These are phyloP conservation scores for Taphrina communis DNA, from an alignment of 1,139 yeast species.

Conservation along the genomic window DNA sequence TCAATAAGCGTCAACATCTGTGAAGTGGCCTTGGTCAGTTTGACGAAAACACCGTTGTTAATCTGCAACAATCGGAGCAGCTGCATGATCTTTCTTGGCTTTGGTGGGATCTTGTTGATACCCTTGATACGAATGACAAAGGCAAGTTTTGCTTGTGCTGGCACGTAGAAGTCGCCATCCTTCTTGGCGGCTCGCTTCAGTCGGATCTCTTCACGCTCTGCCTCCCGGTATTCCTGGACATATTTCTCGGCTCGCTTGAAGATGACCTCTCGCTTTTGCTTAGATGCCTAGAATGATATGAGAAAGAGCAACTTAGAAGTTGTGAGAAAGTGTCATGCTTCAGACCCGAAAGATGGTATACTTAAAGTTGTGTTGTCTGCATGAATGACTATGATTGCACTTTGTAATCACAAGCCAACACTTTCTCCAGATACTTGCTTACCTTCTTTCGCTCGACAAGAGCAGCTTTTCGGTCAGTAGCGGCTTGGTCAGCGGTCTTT, in stretches of 20 bases:
- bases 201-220: slow-evolving; percentile 88
- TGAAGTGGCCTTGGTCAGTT: slow-evolving; percentile 96
- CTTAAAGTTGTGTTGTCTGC: slow-evolving; percentile 52
- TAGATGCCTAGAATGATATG: slow-evolving; percentile 46
- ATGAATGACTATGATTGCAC: slow-evolving; percentile 42
- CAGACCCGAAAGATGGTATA: slow-evolving; percentile 97
- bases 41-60: slow-evolving; percentile 97
- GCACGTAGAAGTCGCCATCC: slow-evolving; percentile 94
- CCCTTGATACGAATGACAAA: slow-evolving; percentile 99
- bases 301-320: neutral
- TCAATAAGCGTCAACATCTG: slow-evolving; percentile 97
- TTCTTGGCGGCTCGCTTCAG: slow-evolving; percentile 98
- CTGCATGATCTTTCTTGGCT: slow-evolving; percentile 99
- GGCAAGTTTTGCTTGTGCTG: slow-evolving; percentile 94
- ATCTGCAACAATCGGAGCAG: slow-evolving; percentile 96
- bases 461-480: slow-evolving; percentile 89
- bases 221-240: slow-evolving; percentile 94
- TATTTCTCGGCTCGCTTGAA: slow-evolving; percentile 98
- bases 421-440: slow-evolving; percentile 54
- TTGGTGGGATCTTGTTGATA: slow-evolving; percentile 99
- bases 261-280: slow-evolving; percentile 85
- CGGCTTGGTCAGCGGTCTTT: slow-evolving; percentile 64
- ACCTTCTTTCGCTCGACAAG: slow-evolving; percentile 87
- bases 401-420: slow-evolving; percentile 41
- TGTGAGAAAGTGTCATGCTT: slow-evolving; percentile 38